Base-by-base conservation (phyloP, 2,329 filamentous ascomycete genomes). In the Aureobasidium sp. region DNA sequence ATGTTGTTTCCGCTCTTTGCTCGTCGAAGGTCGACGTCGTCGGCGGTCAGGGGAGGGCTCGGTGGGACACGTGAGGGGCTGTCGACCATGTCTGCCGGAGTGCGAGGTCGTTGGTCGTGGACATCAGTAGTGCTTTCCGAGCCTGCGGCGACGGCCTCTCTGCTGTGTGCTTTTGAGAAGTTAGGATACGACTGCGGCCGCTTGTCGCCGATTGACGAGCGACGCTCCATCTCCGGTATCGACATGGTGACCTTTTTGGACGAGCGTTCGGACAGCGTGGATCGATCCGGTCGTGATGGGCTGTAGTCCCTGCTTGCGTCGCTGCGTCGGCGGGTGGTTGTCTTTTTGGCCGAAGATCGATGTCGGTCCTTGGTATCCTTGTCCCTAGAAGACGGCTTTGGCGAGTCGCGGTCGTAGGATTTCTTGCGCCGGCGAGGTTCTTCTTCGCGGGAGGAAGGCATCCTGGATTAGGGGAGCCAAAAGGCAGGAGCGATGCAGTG, bases 161-260 rank as follows among this genome's bases (percentile, higher is more conserved):
- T 94, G 79, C 91, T 95, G 74, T 96, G 90, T 14, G 89, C 89
- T 76, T 95, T 97, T 76, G 89, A 94, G 75, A 95, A 91, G 12
- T 82, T 82, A 1, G 91, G 90, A 72, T 96, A 96, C 7, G 90
- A 87, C 45, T 89, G 68, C 41, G 74, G 69, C 56, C 73, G 69
- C 44, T 76, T 74, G 11, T 70, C 72, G 64, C 71, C 74, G 22
- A 68, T 69, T 15, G 70, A 70, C 15, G 71, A 63, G 31, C 78
- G 71, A 3, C 78, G 73, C 25, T 77, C 75, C 75, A 81, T 77
- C 67, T 81, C 79, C 41, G 79, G 78, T 55, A 78, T 75, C 29
- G 63, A 53, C 59, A 77, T 68, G 20, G 74, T 70, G 68, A 75
- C 74, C 61, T 73, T 75, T 63, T 65, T 68, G 7, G 66, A 58